Base-by-base conservation (phyloP, 2,329 filamentous ascomycete species). In the Incumbomyces lentus region DNA sequence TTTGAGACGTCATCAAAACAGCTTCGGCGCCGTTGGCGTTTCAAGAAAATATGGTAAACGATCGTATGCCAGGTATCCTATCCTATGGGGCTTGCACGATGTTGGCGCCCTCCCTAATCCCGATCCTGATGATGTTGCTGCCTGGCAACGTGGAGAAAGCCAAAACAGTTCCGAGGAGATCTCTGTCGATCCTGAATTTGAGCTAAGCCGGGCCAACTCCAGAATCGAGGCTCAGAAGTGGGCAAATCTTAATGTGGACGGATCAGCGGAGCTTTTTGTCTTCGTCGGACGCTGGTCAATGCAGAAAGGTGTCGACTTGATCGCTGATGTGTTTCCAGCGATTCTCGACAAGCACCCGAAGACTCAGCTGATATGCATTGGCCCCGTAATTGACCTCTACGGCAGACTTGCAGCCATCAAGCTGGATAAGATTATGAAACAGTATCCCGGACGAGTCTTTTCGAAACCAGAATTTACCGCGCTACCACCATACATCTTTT, bases 241-340 rank as follows among this genome's bases (percentile, higher is more conserved):
- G 75, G 75, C 75, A 38, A 72, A 71, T 32, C 64, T 78, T 0
- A 66, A 75, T 6, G 64, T 73, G 41, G 67, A 75, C 53, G 70
- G 73, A 7, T 66, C 37, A 17, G 74, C 75, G 2, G 73, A 78
- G 44, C 64, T 78, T 2, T 76, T 78, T 52, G 75, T 78, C 14
- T 78, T 78, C 54, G 75, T 78, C 17, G 75, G 75, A 44, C 70
- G 75, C 36, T 78, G 75, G 75, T 74, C 70, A 17, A 69, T 74
- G 63, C 75, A 78, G 54, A 78, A 78, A 60, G 49, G 49, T 17
- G 68, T 78, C 40, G 75, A 78, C 56, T 61, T 78, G 43, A 78
- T 78, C 50, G 75, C 74, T n/a, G 75, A 78, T 50, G 72, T 78
- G 42, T 76, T 78, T 57, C 74, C 74, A 8, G 67, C 69, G 17